Evolutionary conservation across 2,329 filamentous ascomycete genomes (phyloP).

Genomic region (Aspergillus brasiliensis): DNA sequence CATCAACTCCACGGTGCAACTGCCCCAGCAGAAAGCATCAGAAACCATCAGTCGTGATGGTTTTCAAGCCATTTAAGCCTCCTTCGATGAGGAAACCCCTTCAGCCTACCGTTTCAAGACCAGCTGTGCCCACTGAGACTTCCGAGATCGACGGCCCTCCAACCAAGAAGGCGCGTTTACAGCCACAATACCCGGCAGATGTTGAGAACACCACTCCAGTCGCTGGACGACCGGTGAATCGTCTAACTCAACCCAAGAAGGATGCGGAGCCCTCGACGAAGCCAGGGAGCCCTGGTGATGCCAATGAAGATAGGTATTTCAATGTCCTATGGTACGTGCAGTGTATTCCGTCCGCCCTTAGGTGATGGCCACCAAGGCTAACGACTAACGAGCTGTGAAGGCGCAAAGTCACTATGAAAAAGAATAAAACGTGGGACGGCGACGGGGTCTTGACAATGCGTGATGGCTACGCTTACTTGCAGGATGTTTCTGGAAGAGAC

Average conservation of each 20-base stretch:
- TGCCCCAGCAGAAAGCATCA: neutral
- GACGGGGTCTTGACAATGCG: constrained; percentile 65
- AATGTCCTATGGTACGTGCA: constrained; percentile 50
- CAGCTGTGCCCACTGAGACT: constrained; percentile 5
- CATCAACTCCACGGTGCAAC: neutral
- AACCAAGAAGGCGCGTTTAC: constrained; percentile 42
- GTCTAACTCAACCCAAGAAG: constrained; percentile 37
- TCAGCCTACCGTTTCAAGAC: neutral
- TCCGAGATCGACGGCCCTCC: constrained; percentile 22
- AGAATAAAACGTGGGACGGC: constrained; percentile 77
- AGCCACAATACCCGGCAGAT: constrained; percentile 19
- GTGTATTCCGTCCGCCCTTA: neutral
- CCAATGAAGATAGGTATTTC: constrained; percentile 42
- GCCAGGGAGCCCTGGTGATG: constrained; percentile 7
- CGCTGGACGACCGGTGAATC: constrained; percentile 27
- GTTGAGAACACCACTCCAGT: constrained; percentile 12
- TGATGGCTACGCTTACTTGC: constrained; percentile 61
- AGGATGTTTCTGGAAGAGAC: constrained; percentile 64
- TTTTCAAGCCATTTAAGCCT: constrained; percentile 51
- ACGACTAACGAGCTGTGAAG: constrained; percentile 36
- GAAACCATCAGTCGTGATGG: constrained; percentile 32
- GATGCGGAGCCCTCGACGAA: constrained; percentile 14
- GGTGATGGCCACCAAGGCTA: constrained; percentile 1
- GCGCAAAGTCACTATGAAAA: constrained; percentile 71
- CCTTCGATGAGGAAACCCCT: constrained; percentile 43